Conservation (phyloP, 1,284 basidiomycete species). For the Taiwanofungus camphoratus region DNA sequence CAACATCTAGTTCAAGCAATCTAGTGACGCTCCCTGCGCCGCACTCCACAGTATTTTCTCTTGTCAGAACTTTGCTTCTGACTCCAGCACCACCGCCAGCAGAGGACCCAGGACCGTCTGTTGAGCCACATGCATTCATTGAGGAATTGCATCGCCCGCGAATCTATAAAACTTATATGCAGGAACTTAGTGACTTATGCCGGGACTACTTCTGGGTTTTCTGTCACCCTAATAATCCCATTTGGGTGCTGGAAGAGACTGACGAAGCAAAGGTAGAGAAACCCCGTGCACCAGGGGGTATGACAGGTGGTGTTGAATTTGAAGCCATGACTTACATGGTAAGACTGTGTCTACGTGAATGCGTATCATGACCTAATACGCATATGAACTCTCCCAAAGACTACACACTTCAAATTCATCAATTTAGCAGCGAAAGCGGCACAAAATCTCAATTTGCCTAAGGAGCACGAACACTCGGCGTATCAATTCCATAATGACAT, state of each 20-base stretch:
- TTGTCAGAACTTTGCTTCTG: constrained; percentile 64
- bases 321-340: constrained; percentile 96
- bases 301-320: constrained; percentile 97
- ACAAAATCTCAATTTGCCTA: constrained; percentile 57
- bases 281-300: constrained; percentile 92
- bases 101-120: constrained; percentile 56
- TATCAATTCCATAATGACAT: constrained; percentile 78
- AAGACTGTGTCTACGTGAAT: constrained; percentile 25
- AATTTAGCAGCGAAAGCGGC: constrained; percentile 69
- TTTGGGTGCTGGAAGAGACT: constrained; percentile 80
- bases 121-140: constrained; percentile 86
- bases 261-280: constrained; percentile 83
- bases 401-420: constrained; percentile 77
- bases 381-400: constrained; percentile 44
- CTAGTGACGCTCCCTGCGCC: constrained; percentile 60
- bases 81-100: constrained; percentile 71
- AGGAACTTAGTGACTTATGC: constrained; percentile 85
- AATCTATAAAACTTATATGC: constrained; percentile 88
- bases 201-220: constrained; percentile 99
- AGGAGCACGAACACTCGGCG: constrained; percentile 68
- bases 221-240: constrained; percentile 89
- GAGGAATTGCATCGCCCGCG: constrained; percentile 77
- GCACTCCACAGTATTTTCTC: constrained; percentile 65
- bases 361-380: neutral
- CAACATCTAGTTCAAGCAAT: constrained; percentile 34